Evolutionary conservation across 441 rosid genomes (phyloP).

Genomic region (Corymbia citriodora): DNA sequence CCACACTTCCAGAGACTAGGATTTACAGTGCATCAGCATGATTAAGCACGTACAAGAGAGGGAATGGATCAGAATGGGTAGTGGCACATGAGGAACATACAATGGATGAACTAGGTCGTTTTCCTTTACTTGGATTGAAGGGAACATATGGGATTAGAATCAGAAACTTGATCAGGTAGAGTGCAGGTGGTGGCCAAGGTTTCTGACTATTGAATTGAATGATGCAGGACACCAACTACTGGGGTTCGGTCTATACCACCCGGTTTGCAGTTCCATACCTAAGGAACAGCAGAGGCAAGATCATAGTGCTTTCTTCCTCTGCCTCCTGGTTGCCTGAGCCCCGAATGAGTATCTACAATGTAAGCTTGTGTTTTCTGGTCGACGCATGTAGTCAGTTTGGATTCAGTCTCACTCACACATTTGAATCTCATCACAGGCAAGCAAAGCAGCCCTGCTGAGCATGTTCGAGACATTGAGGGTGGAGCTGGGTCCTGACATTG

Average conservation of each 20-base stretch:
- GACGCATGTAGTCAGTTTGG: neutral
- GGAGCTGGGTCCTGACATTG: slow-evolving; percentile 14
- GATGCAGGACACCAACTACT: slow-evolving; percentile 31
- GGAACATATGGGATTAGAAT: neutral
- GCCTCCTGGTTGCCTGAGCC: slow-evolving; percentile 18
- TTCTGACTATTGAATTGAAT: neutral
- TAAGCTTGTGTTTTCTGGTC: neutral
- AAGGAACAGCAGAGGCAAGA: slow-evolving; percentile 34
- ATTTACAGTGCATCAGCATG: neutral
- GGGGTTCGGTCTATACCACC: slow-evolving; percentile 32
- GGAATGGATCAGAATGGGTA: neutral
- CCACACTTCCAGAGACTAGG: neutral
- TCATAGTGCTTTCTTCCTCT: slow-evolving; percentile 23
- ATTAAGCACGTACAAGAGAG: neutral
- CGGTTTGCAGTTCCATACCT: slow-evolving; percentile 36
- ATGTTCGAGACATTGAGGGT: slow-evolving; percentile 10
- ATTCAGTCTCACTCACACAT: neutral
- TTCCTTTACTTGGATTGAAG: neutral
- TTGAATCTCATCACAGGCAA: neutral
- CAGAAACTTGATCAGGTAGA: neutral
- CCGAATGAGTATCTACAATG: slow-evolving; percentile 28
- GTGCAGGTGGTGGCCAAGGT: neutral
- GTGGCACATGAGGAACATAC: neutral
- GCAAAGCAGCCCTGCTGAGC: slow-evolving; percentile 15
- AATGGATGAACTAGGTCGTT: neutral